A percentile compares a stretch with the other conserved stretches of the same genome.
phyloP scores from a whole-genome alignment of 2,329 filamentous ascomycete genomes.

The Cladosporium sp. region DNA sequence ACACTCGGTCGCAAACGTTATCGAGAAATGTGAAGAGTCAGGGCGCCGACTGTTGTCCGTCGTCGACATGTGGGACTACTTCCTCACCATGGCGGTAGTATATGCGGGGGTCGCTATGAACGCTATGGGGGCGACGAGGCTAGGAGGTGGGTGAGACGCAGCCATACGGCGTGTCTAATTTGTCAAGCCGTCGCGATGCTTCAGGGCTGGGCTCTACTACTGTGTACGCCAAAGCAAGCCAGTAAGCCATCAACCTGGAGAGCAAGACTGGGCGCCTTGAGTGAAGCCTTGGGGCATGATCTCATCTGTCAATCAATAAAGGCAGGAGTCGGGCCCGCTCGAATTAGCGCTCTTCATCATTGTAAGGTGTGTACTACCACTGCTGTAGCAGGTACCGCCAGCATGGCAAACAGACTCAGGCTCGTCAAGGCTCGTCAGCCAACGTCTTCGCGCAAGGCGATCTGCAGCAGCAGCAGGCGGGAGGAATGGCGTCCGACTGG shows the following conservation, averaged over 20 bases:
- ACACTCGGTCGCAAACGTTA: neutral
- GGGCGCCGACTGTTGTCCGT: constrained; percentile 1
- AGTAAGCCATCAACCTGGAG: neutral
- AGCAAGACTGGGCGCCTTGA: constrained; percentile 4
- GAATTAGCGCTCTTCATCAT: neutral
- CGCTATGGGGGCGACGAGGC: neutral
- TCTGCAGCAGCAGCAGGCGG: neutral
- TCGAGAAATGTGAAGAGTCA: neutral
- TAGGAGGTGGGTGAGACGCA: constrained; percentile 11
- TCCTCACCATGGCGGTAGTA: neutral
- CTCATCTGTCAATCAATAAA: neutral
- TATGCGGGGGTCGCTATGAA: constrained; percentile 15
- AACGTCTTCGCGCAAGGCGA: neutral
- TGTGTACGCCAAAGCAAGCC: neutral
- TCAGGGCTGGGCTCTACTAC: neutral
- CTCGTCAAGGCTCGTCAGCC: neutral
- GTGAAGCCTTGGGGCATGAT: constrained; percentile 15
- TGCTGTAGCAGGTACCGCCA: neutral
- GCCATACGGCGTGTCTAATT: constrained; percentile 11
- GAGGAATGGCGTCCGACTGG: neutral
- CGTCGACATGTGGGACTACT: constrained; percentile 2
- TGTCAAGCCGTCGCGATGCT: neutral
- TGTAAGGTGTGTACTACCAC: neutral
- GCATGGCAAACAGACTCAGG: neutral
- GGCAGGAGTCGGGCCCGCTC: neutral